Evolutionary conservation across 106 monocot genomes (phyloP).

Genomic region (Apostasia shenzhenica): DNA sequence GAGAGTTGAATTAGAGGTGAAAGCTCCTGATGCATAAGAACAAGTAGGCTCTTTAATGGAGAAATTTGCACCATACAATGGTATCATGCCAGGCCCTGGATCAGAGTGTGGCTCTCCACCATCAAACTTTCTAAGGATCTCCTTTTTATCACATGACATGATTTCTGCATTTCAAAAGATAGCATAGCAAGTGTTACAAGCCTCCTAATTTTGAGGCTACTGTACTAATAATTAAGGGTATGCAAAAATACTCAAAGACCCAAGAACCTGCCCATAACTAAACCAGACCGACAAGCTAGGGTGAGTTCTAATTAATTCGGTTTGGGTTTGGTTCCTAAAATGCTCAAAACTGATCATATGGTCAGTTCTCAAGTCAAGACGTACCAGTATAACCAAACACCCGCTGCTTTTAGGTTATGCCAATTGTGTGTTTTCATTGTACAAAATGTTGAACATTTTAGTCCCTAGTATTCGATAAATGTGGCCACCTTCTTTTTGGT

Average conservation of each 20-base stretch:
- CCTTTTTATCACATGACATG: constrained; percentile 4
- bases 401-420: too few relatives aligned
- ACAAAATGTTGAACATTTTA: too few relatives aligned
- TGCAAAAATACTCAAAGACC: background rate
- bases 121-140: background rate
- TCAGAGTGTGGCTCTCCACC: background rate
- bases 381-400: too few relatives aligned
- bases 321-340: too few relatives aligned
- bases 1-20: background rate
- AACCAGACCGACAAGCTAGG: too few relatives aligned
- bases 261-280: too few relatives aligned
- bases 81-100: constrained; percentile 2
- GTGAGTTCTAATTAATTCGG: too few relatives aligned
- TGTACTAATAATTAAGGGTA: background rate
- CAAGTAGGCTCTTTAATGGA: background rate
- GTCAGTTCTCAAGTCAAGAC: too few relatives aligned
- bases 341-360: too few relatives aligned
- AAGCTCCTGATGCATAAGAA: background rate
- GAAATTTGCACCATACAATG: background rate
- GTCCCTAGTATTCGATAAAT: too few relatives aligned
- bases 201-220: background rate
- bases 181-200: background rate
- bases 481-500: too few relatives aligned
- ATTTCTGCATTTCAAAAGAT: background rate
- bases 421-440: too few relatives aligned